Base-by-base conservation (phyloP, 2,329 filamentous ascomycete genomes). In the Coniochaeta sp. region DNA sequence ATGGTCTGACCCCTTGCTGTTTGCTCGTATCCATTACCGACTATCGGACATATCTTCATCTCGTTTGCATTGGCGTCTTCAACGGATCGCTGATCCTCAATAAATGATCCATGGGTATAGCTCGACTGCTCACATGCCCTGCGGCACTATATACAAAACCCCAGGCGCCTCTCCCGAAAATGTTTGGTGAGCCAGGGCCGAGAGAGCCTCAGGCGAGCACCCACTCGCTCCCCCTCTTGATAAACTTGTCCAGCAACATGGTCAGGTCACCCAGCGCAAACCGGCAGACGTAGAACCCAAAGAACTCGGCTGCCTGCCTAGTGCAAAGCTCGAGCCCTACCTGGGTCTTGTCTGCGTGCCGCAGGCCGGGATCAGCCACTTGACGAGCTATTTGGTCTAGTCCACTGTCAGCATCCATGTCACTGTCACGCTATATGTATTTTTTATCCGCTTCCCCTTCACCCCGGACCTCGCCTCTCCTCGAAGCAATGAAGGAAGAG, bases 171-270 rank as follows among this genome's bases (percentile, higher is more conserved):
- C 43, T 31, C 12, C 24, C 26, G 8, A 9, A 17, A 5, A 16
- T 28, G 24, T 28, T 31, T 28, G 16, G 6, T 26, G n/a, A 11
- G 11, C 43, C 4, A 3, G 11, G 7, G 19, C 19, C 43, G 14
- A 16, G 24, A n/a, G 17, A 7, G 1, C 6, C n/a, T 68, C 62
- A 75, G 8, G 68, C 66, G 19, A 80, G 67, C 61, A 97, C 92
- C 93, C 93, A 99, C 79, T 99, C 93, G 68, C 89, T 96, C 26
- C 93, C 93, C 65, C 93, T 86, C 80, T 99, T 99, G 72, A 99
- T 88, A 70, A 95, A 98, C 73, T 98, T 99, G 73, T 99, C 95
- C 67, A 99, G 79, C 77, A 99, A 80, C 71, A 95, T 73, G 43
- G 87, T 83, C 63, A 99, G 77, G 73, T 99, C 95, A 4, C 87